Base-by-base conservation (phyloP, 352 stramenopile species). In the Globisporangium yorkense region DNA sequence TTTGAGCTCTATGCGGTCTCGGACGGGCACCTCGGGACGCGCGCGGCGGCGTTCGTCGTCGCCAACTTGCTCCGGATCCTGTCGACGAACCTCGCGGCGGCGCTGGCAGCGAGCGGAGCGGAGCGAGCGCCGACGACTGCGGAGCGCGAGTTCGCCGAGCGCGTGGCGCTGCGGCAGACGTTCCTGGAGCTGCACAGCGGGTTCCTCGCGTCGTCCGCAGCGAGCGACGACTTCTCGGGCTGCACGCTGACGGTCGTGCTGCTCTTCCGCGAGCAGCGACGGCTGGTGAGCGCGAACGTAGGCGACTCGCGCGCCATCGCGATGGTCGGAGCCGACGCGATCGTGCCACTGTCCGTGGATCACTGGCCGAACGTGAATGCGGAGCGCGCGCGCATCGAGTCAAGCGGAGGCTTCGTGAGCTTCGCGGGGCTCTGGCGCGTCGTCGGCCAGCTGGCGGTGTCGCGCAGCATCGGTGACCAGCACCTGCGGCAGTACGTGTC, bases 1-100 rank as follows among this genome's bases (percentile, higher is more conserved):
- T 89, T 92, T 57, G 80, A 97, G 31, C 86, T 98, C 56, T 98
- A 96, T 66, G 94, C 88, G 13, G 80, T 99, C n/a, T 90, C 97
- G 43, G 96, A 99, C 74, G 96, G 96, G 1, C 96, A 98, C 63
- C 78, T 94, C 52, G 95, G 95, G 16, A 96, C 87, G 52, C 61
- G 88, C 15, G 94, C 93, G 13, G 91, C 89, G 1, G 82, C 86
- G 44, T 98, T 88, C 61, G 87, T 89, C 10, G 55, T 74, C 3
- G 51, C 75, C 13, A 68, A 86, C 29, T 51, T 89, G 3, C 60
- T 73, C 31, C 55, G 56, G 4, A 51, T 70, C 18, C 49, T 87
- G 45, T 72, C 54, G 12, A 52, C 40, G 0, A 69, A 83, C 45
- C 72, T 83, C 18, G 52, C 61, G 39, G 15, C 67, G 74, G 24